phyloP scores from a whole-genome alignment of 768 basidiomycete genomes.

The Obba rivulosa region DNA sequence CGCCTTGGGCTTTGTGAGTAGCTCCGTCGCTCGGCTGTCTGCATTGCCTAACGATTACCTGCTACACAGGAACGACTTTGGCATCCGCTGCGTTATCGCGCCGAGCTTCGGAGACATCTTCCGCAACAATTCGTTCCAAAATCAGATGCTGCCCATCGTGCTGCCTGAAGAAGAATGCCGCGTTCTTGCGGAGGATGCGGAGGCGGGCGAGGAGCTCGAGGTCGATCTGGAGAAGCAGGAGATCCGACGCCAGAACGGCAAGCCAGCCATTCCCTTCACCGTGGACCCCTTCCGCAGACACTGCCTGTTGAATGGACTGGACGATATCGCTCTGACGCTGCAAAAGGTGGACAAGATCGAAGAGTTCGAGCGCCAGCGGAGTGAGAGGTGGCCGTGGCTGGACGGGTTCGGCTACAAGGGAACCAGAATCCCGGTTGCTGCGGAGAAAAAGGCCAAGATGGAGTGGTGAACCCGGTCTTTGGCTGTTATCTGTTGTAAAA shows the following conservation, averaged over 20 bases:
- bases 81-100: slow-evolving; percentile 57
- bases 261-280: slow-evolving; percentile 67
- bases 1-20: slow-evolving; percentile 48
- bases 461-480: slow-evolving; percentile 63
- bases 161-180: slow-evolving; percentile 45
- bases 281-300: slow-evolving; percentile 90
- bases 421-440: slow-evolving; percentile 58
- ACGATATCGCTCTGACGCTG: slow-evolving; percentile 94
- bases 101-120: slow-evolving; percentile 63
- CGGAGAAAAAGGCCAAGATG: slow-evolving; percentile 43
- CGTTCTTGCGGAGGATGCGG: slow-evolving; percentile 46
- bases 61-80: slow-evolving; percentile 46
- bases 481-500: background rate
- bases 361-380: slow-evolving; percentile 74
- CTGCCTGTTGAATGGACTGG: slow-evolving; percentile 91
- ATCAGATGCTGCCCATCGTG: slow-evolving; percentile 55
- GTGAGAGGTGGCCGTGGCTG: slow-evolving; percentile 88
- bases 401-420: slow-evolving; percentile 92
- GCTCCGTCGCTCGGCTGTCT: background rate
- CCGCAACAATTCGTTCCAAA: slow-evolving; percentile 59
- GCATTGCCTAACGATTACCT: background rate
- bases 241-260: slow-evolving; percentile 58
- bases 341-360: slow-evolving; percentile 70
- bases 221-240: slow-evolving; percentile 58
- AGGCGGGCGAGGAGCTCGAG: slow-evolving; percentile 44